Evolutionary conservation across 441 rosid genomes (phyloP), one percentile per base, ranked within the genome.

Genomic region (Euphorbia corollata): DNA sequence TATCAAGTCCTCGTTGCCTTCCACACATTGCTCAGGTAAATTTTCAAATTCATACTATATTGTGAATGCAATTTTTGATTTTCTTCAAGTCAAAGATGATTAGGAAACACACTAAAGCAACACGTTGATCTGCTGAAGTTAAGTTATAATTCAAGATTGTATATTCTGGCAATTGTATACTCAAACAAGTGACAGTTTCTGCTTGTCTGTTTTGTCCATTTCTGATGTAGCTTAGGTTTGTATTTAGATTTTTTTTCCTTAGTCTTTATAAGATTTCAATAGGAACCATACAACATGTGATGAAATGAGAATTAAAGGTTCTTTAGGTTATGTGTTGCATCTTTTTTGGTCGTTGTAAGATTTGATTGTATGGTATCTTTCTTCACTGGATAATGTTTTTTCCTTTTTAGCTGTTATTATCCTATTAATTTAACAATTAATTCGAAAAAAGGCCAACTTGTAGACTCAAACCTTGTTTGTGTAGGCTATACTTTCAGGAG

Each of bases 11-110:
- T 3, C 98, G 99, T 32, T 96, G 98, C 84, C 90, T 92, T 75
- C 99, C 99, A 36, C 98, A 96, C 79, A 90, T 96, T 80, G 96
- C 99, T 30, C 98, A 92, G 98, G 99, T 96, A 73, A 57, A 72
- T 73, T 71, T 16, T 50, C 38, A 34, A 22, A 43, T 1, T 50
- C 60, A 61, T 65, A 39, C 20, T 45, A 43, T 7, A 11, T 47
- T 19, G 11, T 38, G 22, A 43, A 39, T 72, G 45, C 68, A 60
- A 68, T 13, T 39, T 36, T 19, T 13, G 5, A 47, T 32, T 50
- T 64, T 6, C 4, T 63, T 20, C n/a, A 20, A 22, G 59, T 27
- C 32, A 5, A 56, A 23, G 34, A 23, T 56, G 15, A 56, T 11
- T 12, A 56, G 8, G 23, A 3, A 10, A 22, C 30, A 8, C 59